A percentile compares a stretch with the other conserved stretches of the same genome.
Conservation (phyloP, 345 rosid species). For the Eutrema japonicum region DNA sequence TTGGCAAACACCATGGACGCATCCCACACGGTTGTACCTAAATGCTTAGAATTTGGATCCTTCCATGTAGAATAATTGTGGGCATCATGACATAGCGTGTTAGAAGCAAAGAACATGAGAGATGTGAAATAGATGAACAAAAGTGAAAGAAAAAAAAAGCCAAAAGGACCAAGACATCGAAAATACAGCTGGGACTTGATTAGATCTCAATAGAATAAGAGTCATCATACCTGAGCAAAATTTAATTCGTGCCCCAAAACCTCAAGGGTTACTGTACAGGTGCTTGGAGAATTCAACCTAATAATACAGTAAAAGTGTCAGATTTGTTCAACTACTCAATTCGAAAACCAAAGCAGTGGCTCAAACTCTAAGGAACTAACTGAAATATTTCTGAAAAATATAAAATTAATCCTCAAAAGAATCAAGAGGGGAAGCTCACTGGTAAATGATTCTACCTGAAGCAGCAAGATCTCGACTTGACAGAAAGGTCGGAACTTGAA, state of each 20-base stretch:
- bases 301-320: constrained; percentile 8
- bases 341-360: neutral
- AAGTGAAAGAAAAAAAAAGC: neutral
- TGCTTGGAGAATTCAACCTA: constrained; percentile 88
- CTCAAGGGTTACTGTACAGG: constrained; percentile 65
- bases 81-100: constrained; percentile 10
- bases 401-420: neutral
- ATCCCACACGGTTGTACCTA: constrained; percentile 98
- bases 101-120: constrained; percentile 20
- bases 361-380: neutral
- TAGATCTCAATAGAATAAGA: constrained; percentile 16
- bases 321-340: constrained; percentile 9
- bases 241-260: constrained; percentile 74
- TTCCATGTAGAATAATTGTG: constrained; percentile 41
- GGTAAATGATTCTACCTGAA: constrained; percentile 18
- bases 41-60: constrained; percentile 97
- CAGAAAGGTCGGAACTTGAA: constrained; percentile 1
- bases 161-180: neutral
- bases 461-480: constrained; percentile 20
- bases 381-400: neutral
- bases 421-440: constrained; percentile 16
- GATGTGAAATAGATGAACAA: constrained; percentile 4
- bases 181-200: neutral
- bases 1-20: constrained; percentile 91
- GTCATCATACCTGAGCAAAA: constrained; percentile 68